Evolutionary conservation across 345 rosid species (phyloP), one percentile per base, ranked within the genome.

Genomic region (Populus simonii): DNA sequence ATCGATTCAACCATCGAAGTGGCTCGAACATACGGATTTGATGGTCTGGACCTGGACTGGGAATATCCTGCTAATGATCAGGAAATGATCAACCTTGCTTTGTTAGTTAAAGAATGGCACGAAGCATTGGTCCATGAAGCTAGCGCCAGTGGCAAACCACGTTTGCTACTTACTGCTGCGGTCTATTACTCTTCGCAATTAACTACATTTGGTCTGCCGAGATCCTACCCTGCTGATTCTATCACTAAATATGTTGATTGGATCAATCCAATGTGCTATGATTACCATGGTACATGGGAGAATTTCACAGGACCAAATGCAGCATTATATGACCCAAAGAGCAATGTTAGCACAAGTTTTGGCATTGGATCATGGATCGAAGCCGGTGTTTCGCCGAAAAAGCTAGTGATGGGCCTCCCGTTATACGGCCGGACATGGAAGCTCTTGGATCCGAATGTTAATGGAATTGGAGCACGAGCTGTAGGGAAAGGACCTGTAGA

Each of bases 41-140:
- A 86, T 41, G 90, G 89, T 6, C 74, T 89, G 23, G 89, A 87
- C 55, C 61, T 88, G 3, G 88, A 89, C 41, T 89, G 88, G 88
- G 92, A 87, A 69, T 89, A 36, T 36, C 89, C 89, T 1, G 76
- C 67, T 15, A 70, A 79, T 35, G 71, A 73, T 8, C 11, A 39
- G 38, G 88, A 88, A 55, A 85, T 82, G 88, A 31, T 51, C 2
- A 68, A 79, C 38, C 78, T 82, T 7, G 88, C 59, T 10, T 1
- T 49, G 6, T 43, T 89, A 29, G 20, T 66, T 2, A 57, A 55
- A 29, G 80, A 88, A 51, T 81, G 85, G 86, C 45, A 72, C 27
- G 33, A 51, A 15, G 82, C 84, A 13, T 41, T 89, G 7, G 67
- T 57, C 6, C 10, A 12, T 1, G 89, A 89, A 71, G 73, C 82